Evolutionary conservation across 2,329 filamentous ascomycete genomes (phyloP).

Genomic region (Fusarium duplospermum): DNA sequence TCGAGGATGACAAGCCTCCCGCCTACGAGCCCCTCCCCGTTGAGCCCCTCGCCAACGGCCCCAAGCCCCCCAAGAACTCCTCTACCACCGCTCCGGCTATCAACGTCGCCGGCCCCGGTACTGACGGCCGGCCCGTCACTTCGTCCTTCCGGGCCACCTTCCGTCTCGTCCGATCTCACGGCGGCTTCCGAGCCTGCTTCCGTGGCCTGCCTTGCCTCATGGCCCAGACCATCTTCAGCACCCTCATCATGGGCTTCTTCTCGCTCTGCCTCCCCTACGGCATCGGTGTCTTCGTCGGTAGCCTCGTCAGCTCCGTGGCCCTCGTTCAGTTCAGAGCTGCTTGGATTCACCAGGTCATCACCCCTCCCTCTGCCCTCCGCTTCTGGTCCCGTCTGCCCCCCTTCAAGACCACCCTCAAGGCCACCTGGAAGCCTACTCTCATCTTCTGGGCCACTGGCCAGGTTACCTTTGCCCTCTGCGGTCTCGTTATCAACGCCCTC

Average conservation of each 20-base stretch:
- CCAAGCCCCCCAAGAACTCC: constrained; percentile 52
- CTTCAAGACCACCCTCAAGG: constrained; percentile 71
- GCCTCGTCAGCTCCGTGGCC: constrained; percentile 63
- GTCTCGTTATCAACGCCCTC: constrained; percentile 36
- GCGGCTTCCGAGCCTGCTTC: constrained; percentile 74
- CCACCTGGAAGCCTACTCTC: constrained; percentile 75
- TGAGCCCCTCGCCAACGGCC: constrained; percentile 51
- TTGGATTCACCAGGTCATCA: constrained; percentile 90
- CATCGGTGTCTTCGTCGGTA: constrained; percentile 54
- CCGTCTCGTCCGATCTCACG: constrained; percentile 69
- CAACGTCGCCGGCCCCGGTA: constrained; percentile 6
- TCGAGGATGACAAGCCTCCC: constrained; percentile 68
- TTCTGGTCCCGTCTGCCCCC: constrained; percentile 79
- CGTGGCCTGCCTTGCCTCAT: constrained; percentile 71
- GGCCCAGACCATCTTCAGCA: constrained; percentile 50
- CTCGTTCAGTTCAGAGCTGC: constrained; percentile 77
- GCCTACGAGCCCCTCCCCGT: constrained; percentile 64
- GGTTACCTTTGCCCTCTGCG: constrained; percentile 59
- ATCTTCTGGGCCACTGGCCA: constrained; percentile 70
- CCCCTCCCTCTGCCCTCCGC: constrained; percentile 69
- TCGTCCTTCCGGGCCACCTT: constrained; percentile 63
- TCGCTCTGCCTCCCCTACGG: constrained; percentile 53
- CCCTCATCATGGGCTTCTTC: constrained; percentile 59
- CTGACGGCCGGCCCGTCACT: constrained; percentile 52
- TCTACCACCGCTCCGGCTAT: constrained; percentile 40